A percentile compares a stretch with the other conserved stretches of the same genome.
Evolutionary conservation across 2,329 filamentous ascomycete species (phyloP).

Genomic region (Diaporthe sp.): DNA sequence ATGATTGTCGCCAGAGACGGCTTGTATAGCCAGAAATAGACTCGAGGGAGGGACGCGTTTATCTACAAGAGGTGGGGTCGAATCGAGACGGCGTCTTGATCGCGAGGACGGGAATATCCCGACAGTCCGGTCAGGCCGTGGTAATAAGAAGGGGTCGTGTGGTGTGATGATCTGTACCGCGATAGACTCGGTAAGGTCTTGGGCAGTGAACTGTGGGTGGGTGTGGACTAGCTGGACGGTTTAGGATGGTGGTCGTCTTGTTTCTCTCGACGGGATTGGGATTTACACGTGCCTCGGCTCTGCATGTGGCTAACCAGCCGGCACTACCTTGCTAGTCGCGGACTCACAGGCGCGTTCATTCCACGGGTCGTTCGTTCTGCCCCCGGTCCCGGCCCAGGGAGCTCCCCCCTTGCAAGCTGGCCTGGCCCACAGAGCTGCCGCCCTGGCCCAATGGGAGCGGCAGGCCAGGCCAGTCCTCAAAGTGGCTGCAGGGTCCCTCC

Average conservation of each 20-base stretch:
- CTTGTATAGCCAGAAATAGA: conserved; percentile 6
- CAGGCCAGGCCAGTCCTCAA: background rate
- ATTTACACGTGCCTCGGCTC: conserved; percentile 38
- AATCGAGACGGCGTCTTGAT: conserved; percentile 17
- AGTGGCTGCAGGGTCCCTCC: conserved; percentile 26
- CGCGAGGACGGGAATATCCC: conserved; percentile 19
- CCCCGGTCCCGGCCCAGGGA: conserved; percentile 9
- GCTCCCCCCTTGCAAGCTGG: conserved; percentile 7
- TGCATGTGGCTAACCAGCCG: conserved; percentile 14
- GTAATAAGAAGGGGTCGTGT: conserved; percentile 22
- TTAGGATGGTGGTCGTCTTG: background rate
- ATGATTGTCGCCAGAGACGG: conserved; percentile 4
- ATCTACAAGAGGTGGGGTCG: conserved; percentile 21
- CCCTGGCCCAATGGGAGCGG: background rate
- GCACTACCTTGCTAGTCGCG: conserved; percentile 15
- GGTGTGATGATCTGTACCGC: conserved; percentile 18
- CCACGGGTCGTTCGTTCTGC: background rate
- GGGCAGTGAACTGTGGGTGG: background rate
- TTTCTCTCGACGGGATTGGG: background rate
- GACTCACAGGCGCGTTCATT: conserved; percentile 11
- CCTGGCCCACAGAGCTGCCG: background rate
- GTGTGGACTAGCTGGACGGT: background rate
- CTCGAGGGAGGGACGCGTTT: conserved; percentile 26
- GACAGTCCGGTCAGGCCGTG: conserved; percentile 11
- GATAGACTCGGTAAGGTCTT: conserved; percentile 27